Percentiles rank a stretch among this genome's conserved stretches.
These are phyloP conservation scores for Kwoniella dendrophila DNA, from an alignment of 768 basidiomycete species.

Conservation along the genomic window DNA sequence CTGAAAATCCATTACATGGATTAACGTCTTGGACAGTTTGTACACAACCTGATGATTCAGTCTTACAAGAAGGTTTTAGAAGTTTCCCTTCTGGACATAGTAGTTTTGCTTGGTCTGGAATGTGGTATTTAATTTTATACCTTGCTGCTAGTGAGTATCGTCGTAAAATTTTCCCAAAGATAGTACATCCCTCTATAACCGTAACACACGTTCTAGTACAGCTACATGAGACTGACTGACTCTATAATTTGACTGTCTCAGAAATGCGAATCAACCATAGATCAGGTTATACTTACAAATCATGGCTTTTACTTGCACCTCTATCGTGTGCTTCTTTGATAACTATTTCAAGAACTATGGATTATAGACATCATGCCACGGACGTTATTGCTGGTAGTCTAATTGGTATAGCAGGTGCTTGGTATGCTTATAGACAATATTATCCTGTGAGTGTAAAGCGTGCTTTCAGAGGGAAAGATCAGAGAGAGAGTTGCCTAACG, in stretches of 20 bases:
- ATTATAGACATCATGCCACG: constrained; percentile 51
- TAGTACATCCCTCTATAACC: neutral
- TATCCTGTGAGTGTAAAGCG: constrained; percentile 45
- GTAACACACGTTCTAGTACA: neutral
- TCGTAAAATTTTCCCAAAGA: neutral
- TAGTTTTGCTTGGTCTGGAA: constrained; percentile 53
- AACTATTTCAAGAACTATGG: constrained; percentile 51
- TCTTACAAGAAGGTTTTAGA: constrained; percentile 51
- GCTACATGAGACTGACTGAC: too few species aligned
- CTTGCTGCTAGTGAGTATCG: constrained; percentile 44
- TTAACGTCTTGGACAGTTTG: constrained; percentile 52
- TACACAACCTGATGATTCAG: constrained; percentile 35
- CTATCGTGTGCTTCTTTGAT: constrained; percentile 41
- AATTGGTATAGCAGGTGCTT: constrained; percentile 42
- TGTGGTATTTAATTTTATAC: constrained; percentile 51
- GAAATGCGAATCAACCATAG: constrained; percentile 46
- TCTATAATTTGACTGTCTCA: constrained; percentile 1
- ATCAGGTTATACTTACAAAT: constrained; percentile 49
- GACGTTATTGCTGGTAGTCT: constrained; percentile 53
- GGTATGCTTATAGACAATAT: constrained; percentile 52
- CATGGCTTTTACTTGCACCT: constrained; percentile 52
- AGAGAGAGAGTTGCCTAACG: too few species aligned
- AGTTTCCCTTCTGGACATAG: constrained; percentile 52
- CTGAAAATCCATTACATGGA: constrained; percentile 45
- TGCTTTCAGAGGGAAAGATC: too few species aligned